phyloP scores from a whole-genome alignment of 164 flowering plant species.

The Vitis vinifera region ASM3070453v1 NC_081808.1:1639001-1639500 shows the following conservation, averaged over 20 bases:
- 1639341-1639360: slow-evolving; percentile 46
- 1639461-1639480: slow-evolving; percentile 63
- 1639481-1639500: slow-evolving; percentile 22
- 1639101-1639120: background rate
- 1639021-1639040: too few species aligned
- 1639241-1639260: background rate
- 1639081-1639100: too few species aligned
- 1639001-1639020: too few species aligned
- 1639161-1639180: background rate
- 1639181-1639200: background rate
- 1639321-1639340: background rate
- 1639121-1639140: background rate
- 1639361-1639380: slow-evolving; percentile 50
- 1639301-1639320: background rate
- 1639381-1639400: slow-evolving; percentile 39
- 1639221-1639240: background rate
- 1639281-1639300: background rate
- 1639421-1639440: slow-evolving; percentile 23
- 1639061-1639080: too few species aligned
- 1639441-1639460: slow-evolving; percentile 31
- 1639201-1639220: background rate
- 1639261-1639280: too few species aligned
- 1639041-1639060: too few species aligned
- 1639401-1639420: slow-evolving; percentile 47
- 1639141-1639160: background rate